phyloP scores from a whole-genome alignment of 768 basidiomycete species.

The Mycena latifolia region DNA sequence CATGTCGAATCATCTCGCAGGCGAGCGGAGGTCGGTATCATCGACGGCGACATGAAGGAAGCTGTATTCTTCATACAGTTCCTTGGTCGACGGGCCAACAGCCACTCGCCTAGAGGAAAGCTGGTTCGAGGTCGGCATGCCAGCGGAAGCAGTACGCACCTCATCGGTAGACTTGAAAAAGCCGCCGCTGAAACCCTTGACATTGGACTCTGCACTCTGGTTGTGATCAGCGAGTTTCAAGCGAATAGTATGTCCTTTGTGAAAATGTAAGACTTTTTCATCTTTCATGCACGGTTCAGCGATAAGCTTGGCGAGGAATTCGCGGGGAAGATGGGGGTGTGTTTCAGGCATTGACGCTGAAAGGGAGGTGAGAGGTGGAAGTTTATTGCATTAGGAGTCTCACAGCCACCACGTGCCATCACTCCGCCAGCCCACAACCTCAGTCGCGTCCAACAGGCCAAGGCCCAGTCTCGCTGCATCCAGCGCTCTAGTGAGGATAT shows the following conservation, averaged over 20 bases:
- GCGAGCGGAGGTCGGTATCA: constrained; percentile 22
- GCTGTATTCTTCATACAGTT: constrained; percentile 17
- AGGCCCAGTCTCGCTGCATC: no score
- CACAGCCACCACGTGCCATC: constrained; percentile 3
- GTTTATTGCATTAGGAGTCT: no score
- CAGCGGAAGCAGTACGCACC: constrained; percentile 1
- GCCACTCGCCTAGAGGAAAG: neutral
- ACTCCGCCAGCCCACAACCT: no score
- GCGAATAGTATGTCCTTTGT: constrained; percentile 9
- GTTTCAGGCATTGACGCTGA: neutral
- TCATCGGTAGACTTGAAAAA: constrained; percentile 18
- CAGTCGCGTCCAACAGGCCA: no score
- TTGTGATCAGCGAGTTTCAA: constrained; percentile 14
- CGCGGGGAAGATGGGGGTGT: constrained; percentile 20
- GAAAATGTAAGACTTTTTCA: constrained; percentile 17
- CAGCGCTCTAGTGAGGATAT: no score
- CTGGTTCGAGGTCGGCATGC: constrained; percentile 4
- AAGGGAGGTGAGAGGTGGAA: neutral
- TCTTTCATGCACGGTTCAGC: constrained; percentile 27
- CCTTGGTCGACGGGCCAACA: neutral
- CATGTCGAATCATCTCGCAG: constrained; percentile 28
- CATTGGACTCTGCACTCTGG: constrained; percentile 1
- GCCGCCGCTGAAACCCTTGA: constrained; percentile 2
- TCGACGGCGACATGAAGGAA: constrained; percentile 29
- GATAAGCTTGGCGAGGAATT: constrained; percentile 21